Evolutionary conservation across 805 yeast species (phyloP), one percentile per base, ranked within the genome.

Genomic region (Candida arabinofermentans): DNA sequence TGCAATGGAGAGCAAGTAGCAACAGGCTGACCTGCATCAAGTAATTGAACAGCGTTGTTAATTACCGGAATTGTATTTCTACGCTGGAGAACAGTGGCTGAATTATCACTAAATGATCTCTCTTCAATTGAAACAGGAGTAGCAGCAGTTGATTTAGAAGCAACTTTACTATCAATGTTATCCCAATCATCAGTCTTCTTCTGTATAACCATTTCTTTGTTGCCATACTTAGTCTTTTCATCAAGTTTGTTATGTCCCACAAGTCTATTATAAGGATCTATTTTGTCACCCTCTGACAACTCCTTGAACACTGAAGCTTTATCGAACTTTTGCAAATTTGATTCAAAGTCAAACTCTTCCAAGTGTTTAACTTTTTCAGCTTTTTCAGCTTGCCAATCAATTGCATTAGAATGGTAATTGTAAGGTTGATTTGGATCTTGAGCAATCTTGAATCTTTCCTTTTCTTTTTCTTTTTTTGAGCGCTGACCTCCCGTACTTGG

Each of bases 331-430:
- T 82, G 82, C 48, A 90, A 70, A 57, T 85, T 86, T 12, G 86
- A 81, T 41, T 79, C 86, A 62, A 90, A 90, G 60, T 90, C 96
- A 63, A 90, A 90, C 48, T 88, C 96, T 18, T 69, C 72, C 41
- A 71, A 59, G 16, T 62, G 47, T 49, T 77, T 70, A 58, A 77
- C 72, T 44, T 68, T 64, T 42, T 64, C 50, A 24, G 78, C 71
- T 43, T 73, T 77, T 32, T 70, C 77, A 8, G 47, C 41, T 40
- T 69, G 72, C 80, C 81, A 77, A 36, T 69, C 75, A 3, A 68
- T 66, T 10, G 65, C 63, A 16, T 62, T 55, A 10, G 54, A 37
- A 17, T 42, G 41, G 24, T 52, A 51, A 35, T 50, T 41, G 38
- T 57, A 54, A 16, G 51, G 56, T 17, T 34, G 40, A 16, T 54